A percentile compares a stretch with the other conserved stretches of the same genome.
Evolutionary conservation across 2,329 filamentous ascomycete species (phyloP).

Genomic region (Fusarium redolens): DNA sequence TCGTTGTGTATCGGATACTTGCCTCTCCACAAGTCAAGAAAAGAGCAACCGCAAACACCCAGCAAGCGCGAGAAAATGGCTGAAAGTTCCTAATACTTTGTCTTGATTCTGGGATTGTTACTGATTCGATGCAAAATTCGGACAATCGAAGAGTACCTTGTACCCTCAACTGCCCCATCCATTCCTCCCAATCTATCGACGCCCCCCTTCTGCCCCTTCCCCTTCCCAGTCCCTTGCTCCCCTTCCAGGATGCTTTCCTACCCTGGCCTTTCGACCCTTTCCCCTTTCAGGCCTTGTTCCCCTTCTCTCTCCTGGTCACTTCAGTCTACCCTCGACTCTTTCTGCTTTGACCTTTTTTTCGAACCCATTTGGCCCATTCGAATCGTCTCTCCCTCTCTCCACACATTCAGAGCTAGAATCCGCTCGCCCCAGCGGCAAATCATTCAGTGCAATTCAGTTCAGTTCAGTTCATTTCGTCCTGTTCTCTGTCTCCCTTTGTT

Average conservation of each 20-base stretch:
- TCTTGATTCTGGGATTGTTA: neutral
- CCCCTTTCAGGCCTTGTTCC: conserved; percentile 39
- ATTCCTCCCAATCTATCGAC: conserved; percentile 30
- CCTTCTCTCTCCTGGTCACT: conserved; percentile 34
- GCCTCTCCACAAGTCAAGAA: neutral
- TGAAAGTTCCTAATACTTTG: conserved; percentile 20
- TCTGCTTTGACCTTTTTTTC: conserved; percentile 41
- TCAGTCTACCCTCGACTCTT: conserved; percentile 28
- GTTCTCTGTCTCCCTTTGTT: conserved; percentile 35
- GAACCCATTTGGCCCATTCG: conserved; percentile 36
- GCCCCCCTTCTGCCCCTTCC: conserved; percentile 21
- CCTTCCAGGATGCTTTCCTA: conserved; percentile 34
- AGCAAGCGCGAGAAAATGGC: conserved; percentile 14
- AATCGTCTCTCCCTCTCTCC: conserved; percentile 32
- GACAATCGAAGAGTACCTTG: conserved; percentile 7
- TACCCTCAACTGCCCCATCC: conserved; percentile 16
- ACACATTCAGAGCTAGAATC: conserved; percentile 35
- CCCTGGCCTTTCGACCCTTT: conserved; percentile 35
- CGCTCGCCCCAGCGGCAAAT: conserved; percentile 34
- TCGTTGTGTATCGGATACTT: conserved; percentile 23
- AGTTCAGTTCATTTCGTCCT: neutral
- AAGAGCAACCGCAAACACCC: conserved; percentile 17
- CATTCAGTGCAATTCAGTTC: conserved; percentile 12
- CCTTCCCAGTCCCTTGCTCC: conserved; percentile 24
- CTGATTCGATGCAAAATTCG: neutral